Evolutionary conservation across 495 filamentous ascomycete genomes (phyloP).

Genomic region (Pseudevernia furfuracea): DNA sequence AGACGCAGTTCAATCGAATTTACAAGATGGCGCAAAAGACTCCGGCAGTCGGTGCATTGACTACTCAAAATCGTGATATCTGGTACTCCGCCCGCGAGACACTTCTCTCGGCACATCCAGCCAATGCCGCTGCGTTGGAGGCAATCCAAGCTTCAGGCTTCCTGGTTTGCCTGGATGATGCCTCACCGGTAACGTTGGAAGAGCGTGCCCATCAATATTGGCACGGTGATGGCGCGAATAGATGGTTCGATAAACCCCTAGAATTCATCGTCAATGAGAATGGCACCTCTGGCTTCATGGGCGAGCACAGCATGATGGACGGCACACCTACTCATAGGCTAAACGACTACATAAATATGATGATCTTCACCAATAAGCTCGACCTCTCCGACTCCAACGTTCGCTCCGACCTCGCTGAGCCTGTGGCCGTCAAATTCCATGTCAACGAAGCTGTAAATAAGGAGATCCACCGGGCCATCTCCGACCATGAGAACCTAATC

Average conservation of each 20-base stretch:
- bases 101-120: slow-evolving; percentile 64
- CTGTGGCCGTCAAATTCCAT: slow-evolving; percentile 65
- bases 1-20: slow-evolving; percentile 77
- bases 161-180: slow-evolving; percentile 88
- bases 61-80: slow-evolving; percentile 82
- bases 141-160: slow-evolving; percentile 88
- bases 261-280: slow-evolving; percentile 99
- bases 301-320: slow-evolving; percentile 99
- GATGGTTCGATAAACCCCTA: slow-evolving; percentile 97
- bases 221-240: slow-evolving; percentile 93
- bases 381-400: slow-evolving; percentile 67
- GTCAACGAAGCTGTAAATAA: slow-evolving; percentile 61
- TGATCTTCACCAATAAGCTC: slow-evolving; percentile 86
- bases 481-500: slow-evolving; percentile 73
- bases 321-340: slow-evolving; percentile 94
- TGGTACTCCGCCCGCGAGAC: slow-evolving; percentile 81
- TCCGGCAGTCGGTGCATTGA: slow-evolving; percentile 76
- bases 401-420: slow-evolving; percentile 79
- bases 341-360: slow-evolving; percentile 83
- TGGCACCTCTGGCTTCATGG: slow-evolving; percentile 93
- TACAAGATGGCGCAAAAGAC: slow-evolving; percentile 66
- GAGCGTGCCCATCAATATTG: slow-evolving; percentile 95
- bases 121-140: slow-evolving; percentile 68
- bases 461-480: slow-evolving; percentile 67
- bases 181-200: slow-evolving; percentile 84